Percentiles rank a stretch among this genome's conserved stretches.
phyloP scores from a whole-genome alignment of 495 filamentous ascomycete genomes.

The Rhizodiscina lignyota region DNA sequence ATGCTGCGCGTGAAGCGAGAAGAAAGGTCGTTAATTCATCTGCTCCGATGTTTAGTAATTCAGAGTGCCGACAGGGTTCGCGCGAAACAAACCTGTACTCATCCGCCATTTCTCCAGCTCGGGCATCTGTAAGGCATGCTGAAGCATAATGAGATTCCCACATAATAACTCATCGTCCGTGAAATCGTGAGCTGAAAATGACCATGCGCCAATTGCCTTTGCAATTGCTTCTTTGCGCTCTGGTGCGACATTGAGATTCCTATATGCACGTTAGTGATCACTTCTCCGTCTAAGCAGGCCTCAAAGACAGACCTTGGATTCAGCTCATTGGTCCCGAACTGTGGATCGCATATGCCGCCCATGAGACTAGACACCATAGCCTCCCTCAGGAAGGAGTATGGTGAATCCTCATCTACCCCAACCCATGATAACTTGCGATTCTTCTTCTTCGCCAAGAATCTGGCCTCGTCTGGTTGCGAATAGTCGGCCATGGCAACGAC shows the following conservation, averaged over 20 bases:
- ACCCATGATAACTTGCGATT: slow-evolving; percentile 83
- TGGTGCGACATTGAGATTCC: slow-evolving; percentile 29
- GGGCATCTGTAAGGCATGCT: slow-evolving; percentile 71
- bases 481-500: too few relatives aligned
- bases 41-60: slow-evolving; percentile 11
- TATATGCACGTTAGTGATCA: slow-evolving; percentile 9
- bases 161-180: slow-evolving; percentile 75
- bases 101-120: slow-evolving; percentile 68
- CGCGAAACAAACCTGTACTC: slow-evolving; percentile 37
- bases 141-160: slow-evolving; percentile 65
- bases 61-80: not conserved
- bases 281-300: slow-evolving; percentile 2
- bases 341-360: slow-evolving; percentile 72
- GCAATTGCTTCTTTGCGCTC: slow-evolving; percentile 47
- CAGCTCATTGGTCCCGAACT: slow-evolving; percentile 36
- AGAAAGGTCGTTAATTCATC: slow-evolving; percentile 61
- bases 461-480: slow-evolving; percentile 52
- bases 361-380: slow-evolving; percentile 81
- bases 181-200: slow-evolving; percentile 77
- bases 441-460: slow-evolving; percentile 46
- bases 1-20: slow-evolving; percentile 67
- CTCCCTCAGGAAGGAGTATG: slow-evolving; percentile 79
- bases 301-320: slow-evolving; percentile 25
- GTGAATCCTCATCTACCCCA: slow-evolving; percentile 67
- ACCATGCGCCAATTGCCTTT: slow-evolving; percentile 60